Evolutionary conservation across 768 basidiomycete genomes (phyloP).

Genomic region (Kwoniella dendrophila): DNA sequence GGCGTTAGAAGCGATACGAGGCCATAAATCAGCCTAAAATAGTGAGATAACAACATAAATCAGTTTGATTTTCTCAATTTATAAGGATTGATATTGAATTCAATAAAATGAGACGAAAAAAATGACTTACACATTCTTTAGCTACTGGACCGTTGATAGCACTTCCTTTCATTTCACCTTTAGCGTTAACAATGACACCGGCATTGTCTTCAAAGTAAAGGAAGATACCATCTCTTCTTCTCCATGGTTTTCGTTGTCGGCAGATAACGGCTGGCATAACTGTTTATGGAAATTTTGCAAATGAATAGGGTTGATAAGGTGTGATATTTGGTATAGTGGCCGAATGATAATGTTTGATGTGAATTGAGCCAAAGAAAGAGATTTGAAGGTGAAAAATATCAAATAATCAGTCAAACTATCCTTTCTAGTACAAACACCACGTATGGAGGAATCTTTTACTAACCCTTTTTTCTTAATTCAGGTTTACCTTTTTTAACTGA

Average conservation of each 20-base stretch:
- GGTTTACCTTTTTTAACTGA: conserved; percentile 99
- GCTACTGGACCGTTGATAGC: conserved; percentile 64
- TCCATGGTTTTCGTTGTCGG: conserved; percentile 98
- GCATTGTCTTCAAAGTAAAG: conserved; percentile 98
- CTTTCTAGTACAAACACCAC: too few relatives aligned
- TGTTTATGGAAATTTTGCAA: too few relatives aligned
- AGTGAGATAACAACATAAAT: neutral
- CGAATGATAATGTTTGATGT: neutral
- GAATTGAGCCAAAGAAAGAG: neutral
- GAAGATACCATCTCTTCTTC: conserved; percentile 96
- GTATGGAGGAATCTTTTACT: conserved; percentile 55
- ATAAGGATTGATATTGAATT: neutral
- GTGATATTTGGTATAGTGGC: neutral
- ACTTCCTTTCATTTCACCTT: conserved; percentile 99
- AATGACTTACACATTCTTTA: conserved; percentile 84
- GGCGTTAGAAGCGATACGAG: conserved; percentile 98
- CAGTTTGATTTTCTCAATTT: neutral
- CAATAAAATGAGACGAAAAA: neutral
- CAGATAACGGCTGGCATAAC: conserved; percentile 97
- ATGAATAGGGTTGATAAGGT: neutral
- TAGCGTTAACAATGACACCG: conserved; percentile 95
- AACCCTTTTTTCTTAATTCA: conserved; percentile 98
- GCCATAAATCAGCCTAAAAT: conserved; percentile 78
- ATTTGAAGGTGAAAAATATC: too few relatives aligned
- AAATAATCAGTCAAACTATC: neutral